Percentiles rank a stretch among this genome's conserved stretches.
These are phyloP conservation scores for Hemileia vastatrix DNA, from an alignment of 1,284 basidiomycete species.

Conservation along the genomic window DNA sequence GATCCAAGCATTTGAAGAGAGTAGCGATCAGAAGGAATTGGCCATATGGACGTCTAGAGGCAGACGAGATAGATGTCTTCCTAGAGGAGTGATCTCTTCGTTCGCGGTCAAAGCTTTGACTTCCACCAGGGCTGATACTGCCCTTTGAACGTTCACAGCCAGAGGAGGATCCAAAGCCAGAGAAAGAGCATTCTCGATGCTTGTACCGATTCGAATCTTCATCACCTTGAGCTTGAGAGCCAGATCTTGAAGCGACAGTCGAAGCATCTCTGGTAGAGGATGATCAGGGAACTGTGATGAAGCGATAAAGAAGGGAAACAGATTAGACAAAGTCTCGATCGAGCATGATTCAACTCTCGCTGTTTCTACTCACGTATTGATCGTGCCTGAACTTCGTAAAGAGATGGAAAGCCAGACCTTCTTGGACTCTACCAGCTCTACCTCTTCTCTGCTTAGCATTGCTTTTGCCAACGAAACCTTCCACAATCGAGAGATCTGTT, in stretches of 20 bases:
- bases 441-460: conserved; percentile 52
- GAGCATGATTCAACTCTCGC: background rate
- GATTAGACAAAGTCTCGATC: too few relatives aligned
- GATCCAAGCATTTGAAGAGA: conserved; percentile 79
- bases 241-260: conserved; percentile 84
- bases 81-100: conserved; percentile 92
- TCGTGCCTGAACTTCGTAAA: conserved; percentile 88
- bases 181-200: conserved; percentile 80
- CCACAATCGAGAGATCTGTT: conserved; percentile 86
- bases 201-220: conserved; percentile 72
- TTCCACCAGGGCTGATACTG: conserved; percentile 80
- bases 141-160: conserved; percentile 76
- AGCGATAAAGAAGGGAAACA: too few relatives aligned
- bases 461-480: conserved; percentile 83
- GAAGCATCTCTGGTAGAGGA: conserved; percentile 89
- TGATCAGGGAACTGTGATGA: conserved; percentile 70
- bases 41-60: conserved; percentile 87
- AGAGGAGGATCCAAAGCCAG: conserved; percentile 82
- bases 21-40: conserved; percentile 83
- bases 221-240: conserved; percentile 94
- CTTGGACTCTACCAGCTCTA: conserved; percentile 65
- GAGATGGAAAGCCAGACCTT: conserved; percentile 86
- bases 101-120: conserved; percentile 70
- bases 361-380: conserved; percentile 46
- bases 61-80: conserved; percentile 75